These are phyloP conservation scores for Brassica rapa DNA, from an alignment of 345 rosid species.

Conservation along the genomic window DNA sequence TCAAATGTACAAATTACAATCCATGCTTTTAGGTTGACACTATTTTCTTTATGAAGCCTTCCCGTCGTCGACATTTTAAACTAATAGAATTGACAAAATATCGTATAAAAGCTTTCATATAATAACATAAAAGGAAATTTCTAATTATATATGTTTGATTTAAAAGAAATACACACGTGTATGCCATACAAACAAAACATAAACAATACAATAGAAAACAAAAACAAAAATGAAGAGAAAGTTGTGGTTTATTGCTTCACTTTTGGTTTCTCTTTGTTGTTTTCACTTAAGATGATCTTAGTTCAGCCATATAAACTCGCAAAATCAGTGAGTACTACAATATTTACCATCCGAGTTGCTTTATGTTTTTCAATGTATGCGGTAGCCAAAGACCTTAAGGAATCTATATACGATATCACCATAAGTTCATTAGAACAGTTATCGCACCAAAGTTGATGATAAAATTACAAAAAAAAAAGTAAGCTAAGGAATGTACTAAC, in stretches of 20 bases:
- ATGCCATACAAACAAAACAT: neutral
- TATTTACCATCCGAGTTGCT: neutral
- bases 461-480: neutral
- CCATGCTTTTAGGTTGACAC: neutral
- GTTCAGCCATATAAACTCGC: neutral
- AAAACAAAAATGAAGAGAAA: neutral
- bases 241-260: neutral
- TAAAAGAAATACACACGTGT: neutral
- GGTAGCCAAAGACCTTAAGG: neutral
- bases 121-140: too few relatives aligned
- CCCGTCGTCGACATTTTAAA: neutral
- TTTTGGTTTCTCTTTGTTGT: neutral
- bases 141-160: neutral
- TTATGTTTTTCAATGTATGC: neutral
- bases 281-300: neutral
- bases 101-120: neutral
- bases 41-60: neutral
- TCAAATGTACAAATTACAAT: neutral
- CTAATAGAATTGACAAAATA: neutral
- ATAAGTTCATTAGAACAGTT: neutral
- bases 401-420: neutral
- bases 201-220: neutral
- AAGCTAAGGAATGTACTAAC: neutral
- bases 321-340: neutral
- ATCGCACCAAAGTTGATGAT: neutral